phyloP scores from a whole-genome alignment of 148 eudicot species.

The Camellia granthamiana region DNA sequence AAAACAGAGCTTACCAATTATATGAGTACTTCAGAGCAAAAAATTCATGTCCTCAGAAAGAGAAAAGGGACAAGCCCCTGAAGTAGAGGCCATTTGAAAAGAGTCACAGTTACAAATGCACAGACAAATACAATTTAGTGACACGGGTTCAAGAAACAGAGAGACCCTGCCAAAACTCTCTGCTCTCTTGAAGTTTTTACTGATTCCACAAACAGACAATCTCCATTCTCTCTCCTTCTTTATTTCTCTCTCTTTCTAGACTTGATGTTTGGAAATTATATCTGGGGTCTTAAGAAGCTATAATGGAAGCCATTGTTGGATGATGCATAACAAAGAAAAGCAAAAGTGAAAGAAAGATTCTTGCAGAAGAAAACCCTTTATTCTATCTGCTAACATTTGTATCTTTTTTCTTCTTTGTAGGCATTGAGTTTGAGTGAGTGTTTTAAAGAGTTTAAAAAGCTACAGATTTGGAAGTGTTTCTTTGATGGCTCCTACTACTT shows the following conservation, averaged over 20 bases:
- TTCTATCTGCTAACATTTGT: neutral
- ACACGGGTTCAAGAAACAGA: constrained; percentile 18
- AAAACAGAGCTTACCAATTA: neutral
- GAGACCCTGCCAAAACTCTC: neutral
- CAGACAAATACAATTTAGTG: neutral
- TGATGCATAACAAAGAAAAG: neutral
- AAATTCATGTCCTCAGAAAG: neutral
- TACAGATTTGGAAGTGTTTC: neutral
- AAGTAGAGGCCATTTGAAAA: neutral
- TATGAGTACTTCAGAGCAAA: neutral
- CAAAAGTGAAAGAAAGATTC: constrained; percentile 15
- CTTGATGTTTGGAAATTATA: neutral
- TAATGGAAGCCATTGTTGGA: neutral
- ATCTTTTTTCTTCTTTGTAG: neutral
- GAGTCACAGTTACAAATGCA: neutral
- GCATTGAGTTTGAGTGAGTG: neutral
- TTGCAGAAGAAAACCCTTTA: constrained; percentile 12
- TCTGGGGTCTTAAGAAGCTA: constrained; percentile 12
- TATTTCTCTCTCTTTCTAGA: neutral
- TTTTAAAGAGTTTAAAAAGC: neutral
- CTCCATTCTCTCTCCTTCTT: neutral
- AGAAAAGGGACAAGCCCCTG: neutral
- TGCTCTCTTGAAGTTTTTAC: neutral
- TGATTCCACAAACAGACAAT: constrained; percentile 9
- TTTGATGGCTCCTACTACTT: neutral